These are phyloP conservation scores for Aureobasidium sp. DNA, from an alignment of 2,329 filamentous ascomycete species.

Conservation along the genomic window DNA sequence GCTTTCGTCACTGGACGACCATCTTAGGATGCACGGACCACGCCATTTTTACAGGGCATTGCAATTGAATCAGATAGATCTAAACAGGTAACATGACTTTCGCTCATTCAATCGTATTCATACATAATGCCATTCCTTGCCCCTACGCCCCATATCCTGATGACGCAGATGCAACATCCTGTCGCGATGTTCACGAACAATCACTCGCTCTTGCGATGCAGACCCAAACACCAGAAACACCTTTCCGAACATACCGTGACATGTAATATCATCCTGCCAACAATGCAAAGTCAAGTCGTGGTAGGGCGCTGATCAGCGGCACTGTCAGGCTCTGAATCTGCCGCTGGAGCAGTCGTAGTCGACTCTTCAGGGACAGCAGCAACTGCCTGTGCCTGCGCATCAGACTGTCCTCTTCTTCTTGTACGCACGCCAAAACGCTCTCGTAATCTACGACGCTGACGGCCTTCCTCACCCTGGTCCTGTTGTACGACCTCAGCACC, in stretches of 20 bases:
- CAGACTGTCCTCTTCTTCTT: slow-evolving; percentile 24
- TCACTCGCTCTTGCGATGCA: not conserved
- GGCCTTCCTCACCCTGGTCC: slow-evolving; percentile 18
- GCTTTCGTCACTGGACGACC: slow-evolving; percentile 3
- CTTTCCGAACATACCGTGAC: not conserved
- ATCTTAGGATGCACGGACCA: not conserved
- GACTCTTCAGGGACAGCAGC: not conserved
- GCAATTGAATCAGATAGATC: too few relatives aligned
- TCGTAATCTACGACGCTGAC: slow-evolving; percentile 20
- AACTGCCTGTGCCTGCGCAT: not conserved
- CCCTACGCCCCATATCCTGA: not conserved
- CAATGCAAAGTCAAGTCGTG: not conserved
- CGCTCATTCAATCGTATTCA: not conserved
- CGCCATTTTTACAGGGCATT: too few relatives aligned
- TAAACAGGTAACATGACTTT: not conserved
- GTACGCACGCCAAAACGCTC: slow-evolving; percentile 26
- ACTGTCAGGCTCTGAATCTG: not conserved
- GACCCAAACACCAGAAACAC: not conserved
- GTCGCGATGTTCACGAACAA: not conserved
- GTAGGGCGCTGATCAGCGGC: not conserved
- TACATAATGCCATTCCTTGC: not conserved
- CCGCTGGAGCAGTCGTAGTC: not conserved
- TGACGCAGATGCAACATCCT: not conserved
- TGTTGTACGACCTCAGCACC: slow-evolving; percentile 7
- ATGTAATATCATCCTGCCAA: not conserved